These are phyloP conservation scores for Piromyces sp. DNA, from an alignment of 192 early-diverging fungal genomes.

Conservation along the genomic window DNA sequence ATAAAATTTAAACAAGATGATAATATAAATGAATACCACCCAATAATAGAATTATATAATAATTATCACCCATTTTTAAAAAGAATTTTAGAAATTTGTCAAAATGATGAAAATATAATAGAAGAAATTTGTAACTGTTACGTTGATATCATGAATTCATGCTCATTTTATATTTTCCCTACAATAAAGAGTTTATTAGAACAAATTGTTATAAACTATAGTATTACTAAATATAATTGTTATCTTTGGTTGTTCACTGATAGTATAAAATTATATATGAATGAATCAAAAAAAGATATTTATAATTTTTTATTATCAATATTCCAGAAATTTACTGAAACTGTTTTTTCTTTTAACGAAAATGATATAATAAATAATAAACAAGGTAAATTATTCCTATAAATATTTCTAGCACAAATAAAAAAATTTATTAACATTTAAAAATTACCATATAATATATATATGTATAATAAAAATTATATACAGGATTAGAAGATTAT, in stretches of 20 bases:
- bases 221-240: background rate
- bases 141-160: background rate
- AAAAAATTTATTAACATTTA: no score
- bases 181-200: background rate
- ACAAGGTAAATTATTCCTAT: background rate
- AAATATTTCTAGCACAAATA: no score
- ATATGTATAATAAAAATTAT: no score
- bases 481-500: background rate
- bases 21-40: background rate
- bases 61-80: background rate
- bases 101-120: background rate
- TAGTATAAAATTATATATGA: background rate
- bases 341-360: background rate
- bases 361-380: background rate
- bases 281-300: background rate
- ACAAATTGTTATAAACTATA: background rate
- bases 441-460: no score
- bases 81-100: background rate
- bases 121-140: background rate
- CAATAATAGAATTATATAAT: background rate
- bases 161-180: background rate
- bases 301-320: background rate
- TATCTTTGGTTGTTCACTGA: background rate
- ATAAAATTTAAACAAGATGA: background rate
- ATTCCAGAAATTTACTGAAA: background rate